Conservation (phyloP, 495 filamentous ascomycete species). For the Trichoderma reesei region DNA sequence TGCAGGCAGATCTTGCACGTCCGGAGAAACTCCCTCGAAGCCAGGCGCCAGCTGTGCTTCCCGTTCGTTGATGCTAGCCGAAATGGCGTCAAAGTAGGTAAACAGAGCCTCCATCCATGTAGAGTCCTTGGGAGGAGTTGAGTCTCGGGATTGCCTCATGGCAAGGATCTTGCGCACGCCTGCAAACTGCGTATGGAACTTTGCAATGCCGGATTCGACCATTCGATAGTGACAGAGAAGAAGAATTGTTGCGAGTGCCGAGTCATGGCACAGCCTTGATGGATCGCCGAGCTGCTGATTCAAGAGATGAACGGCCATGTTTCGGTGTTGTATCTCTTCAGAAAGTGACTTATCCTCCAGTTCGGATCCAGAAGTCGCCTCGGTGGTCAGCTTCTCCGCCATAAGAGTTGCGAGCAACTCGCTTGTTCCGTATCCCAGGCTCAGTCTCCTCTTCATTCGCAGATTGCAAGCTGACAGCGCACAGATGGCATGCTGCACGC, state of each 20-base stretch:
- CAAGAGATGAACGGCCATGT: conserved; percentile 67
- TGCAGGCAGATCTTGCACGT: conserved; percentile 53
- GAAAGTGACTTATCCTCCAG: conserved; percentile 42
- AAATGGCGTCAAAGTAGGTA: conserved; percentile 93
- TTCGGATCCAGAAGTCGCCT: conserved; percentile 23
- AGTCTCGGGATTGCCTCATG: conserved; percentile 56
- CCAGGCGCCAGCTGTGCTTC: conserved; percentile 74
- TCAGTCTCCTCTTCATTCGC: conserved; percentile 47
- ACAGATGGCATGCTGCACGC: conserved; percentile 84
- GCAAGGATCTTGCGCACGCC: conserved; percentile 87
- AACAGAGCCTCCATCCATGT: conserved; percentile 94
- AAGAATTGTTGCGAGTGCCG: conserved; percentile 77
- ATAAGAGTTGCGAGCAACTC: conserved; percentile 27
- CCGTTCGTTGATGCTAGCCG: conserved; percentile 81
- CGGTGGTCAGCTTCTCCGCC: conserved; percentile 25
- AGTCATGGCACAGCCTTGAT: conserved; percentile 66
- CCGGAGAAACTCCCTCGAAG: conserved; percentile 51
- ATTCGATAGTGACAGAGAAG: conserved; percentile 87
- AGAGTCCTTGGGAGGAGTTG: conserved; percentile 50
- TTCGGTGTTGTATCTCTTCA: conserved; percentile 79
- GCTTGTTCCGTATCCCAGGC: conserved; percentile 38
- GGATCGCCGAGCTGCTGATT: conserved; percentile 75
- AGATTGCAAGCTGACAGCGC: conserved; percentile 83
- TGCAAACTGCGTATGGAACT: conserved; percentile 88
- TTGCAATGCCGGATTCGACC: conserved; percentile 83